phyloP scores from a whole-genome alignment of 225 moss, liverwort and hornwort species.

The Polytrichum commune region DNA sequence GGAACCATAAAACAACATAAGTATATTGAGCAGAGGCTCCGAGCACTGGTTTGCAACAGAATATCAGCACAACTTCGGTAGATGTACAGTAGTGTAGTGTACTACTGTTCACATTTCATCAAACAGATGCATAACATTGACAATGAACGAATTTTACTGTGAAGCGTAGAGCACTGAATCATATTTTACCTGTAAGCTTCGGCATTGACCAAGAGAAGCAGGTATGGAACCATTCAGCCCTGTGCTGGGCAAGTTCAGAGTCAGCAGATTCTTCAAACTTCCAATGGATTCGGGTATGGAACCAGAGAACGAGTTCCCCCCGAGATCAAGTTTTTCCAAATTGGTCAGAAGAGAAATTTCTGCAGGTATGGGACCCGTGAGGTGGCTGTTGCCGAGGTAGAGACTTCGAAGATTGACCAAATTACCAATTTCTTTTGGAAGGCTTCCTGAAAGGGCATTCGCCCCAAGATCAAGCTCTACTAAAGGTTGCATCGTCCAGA shows the following conservation, averaged over 20 bases:
- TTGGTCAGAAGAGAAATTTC: constrained; percentile 50
- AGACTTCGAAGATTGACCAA: constrained; percentile 50
- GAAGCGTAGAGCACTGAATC: too few relatives aligned
- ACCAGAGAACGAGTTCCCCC: constrained; percentile 54
- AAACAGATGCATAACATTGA: too few relatives aligned
- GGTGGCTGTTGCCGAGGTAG: constrained; percentile 40
- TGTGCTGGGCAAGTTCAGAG: constrained; percentile 33
- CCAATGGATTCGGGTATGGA: constrained; percentile 60
- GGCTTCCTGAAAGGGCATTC: constrained; percentile 42
- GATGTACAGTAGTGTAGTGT: too few relatives aligned
- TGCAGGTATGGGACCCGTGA: constrained; percentile 51
- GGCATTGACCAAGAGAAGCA: constrained; percentile 40
- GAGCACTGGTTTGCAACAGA: too few relatives aligned
- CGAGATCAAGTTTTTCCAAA: constrained; percentile 63
- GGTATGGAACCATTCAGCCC: constrained; percentile 50
- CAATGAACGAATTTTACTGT: too few relatives aligned
- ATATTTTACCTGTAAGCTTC: constrained; percentile 36
- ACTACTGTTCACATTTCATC: too few relatives aligned
- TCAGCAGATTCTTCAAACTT: constrained; percentile 39
- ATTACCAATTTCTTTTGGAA: constrained; percentile 62
- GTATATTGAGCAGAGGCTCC: too few relatives aligned
- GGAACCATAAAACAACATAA: too few relatives aligned
- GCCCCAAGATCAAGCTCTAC: constrained; percentile 56
- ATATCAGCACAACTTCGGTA: too few relatives aligned
- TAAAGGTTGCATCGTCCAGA: constrained; percentile 50